phyloP scores from a whole-genome alignment of 2,329 filamentous ascomycete genomes.

The Acrocalymma vagum region DNA sequence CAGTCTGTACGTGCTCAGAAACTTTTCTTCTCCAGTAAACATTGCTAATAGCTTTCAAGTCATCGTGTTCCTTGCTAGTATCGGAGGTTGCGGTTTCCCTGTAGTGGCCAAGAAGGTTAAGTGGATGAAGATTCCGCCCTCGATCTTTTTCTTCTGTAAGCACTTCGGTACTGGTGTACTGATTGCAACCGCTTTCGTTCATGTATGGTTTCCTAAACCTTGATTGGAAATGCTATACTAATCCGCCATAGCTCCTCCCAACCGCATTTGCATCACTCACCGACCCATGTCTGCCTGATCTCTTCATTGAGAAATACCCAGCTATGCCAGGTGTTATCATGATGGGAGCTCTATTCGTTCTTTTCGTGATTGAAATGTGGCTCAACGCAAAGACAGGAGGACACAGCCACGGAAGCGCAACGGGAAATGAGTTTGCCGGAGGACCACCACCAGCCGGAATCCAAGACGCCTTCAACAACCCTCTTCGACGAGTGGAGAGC shows the following conservation, averaged over 20 bases:
- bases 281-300: constrained; percentile 63
- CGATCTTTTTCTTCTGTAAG: constrained; percentile 69
- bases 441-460: constrained; percentile 27
- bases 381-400: constrained; percentile 67
- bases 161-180: constrained; percentile 77
- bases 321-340: constrained; percentile 71
- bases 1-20: constrained; percentile 42
- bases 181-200: constrained; percentile 87
- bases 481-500: constrained; percentile 38
- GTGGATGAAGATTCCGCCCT: constrained; percentile 66
- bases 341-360: constrained; percentile 68
- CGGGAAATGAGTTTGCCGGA: constrained; percentile 50
- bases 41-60: constrained; percentile 34
- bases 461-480: constrained; percentile 40
- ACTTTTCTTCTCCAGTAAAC: not conserved
- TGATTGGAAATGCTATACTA: constrained; percentile 3
- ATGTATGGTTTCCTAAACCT: constrained; percentile 50
- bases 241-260: constrained; percentile 58
- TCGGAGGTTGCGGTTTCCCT: constrained; percentile 47
- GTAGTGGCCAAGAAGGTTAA: constrained; percentile 59
- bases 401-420: constrained; percentile 66
- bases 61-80: constrained; percentile 48
- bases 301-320: constrained; percentile 68
- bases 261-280: constrained; percentile 63
- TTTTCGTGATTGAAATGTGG: constrained; percentile 71